These are phyloP conservation scores for Cocos nucifera DNA, from an alignment of 176 grass and related monocot species.

Conservation along the genomic window DNA sequence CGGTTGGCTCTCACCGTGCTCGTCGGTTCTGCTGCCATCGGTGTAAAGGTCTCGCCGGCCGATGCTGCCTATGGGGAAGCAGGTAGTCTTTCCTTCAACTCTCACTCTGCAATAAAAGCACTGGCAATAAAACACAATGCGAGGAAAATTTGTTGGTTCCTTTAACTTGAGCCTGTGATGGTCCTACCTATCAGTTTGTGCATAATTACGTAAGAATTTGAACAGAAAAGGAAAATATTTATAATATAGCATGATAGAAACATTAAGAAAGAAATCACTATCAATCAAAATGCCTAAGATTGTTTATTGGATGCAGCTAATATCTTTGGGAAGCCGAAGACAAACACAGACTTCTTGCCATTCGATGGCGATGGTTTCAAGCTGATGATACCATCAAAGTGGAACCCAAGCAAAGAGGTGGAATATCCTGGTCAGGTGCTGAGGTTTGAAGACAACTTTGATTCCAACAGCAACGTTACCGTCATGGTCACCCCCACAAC, in stretches of 20 bases:
- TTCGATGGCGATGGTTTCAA: conserved; percentile 80
- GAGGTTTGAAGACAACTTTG: conserved; percentile 94
- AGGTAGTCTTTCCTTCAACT: conserved; percentile 26
- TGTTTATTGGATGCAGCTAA: conserved; percentile 30
- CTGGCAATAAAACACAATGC: too few relatives aligned
- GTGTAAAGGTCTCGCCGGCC: conserved; percentile 57
- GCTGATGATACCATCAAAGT: conserved; percentile 74
- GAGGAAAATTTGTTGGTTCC: too few relatives aligned
- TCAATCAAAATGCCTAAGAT: too few relatives aligned
- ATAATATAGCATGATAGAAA: too few relatives aligned
- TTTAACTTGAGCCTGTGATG: too few relatives aligned
- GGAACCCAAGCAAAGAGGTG: conserved; percentile 86
- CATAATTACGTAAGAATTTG: too few relatives aligned
- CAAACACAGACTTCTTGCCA: conserved; percentile 57
- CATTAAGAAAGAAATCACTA: too few relatives aligned
- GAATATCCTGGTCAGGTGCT: conserved; percentile 90
- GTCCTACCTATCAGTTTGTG: too few relatives aligned
- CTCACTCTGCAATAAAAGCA: too few relatives aligned
- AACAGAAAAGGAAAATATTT: too few relatives aligned
- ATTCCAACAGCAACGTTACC: conserved; percentile 67
- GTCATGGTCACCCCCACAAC: conserved; percentile 60
- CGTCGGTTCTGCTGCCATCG: conserved; percentile 45
- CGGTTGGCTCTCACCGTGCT: conserved; percentile 59
- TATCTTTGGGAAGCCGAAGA: conserved; percentile 84
- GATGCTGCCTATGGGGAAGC: conserved; percentile 90